A percentile compares a stretch with the other conserved stretches of the same genome.
Evolutionary conservation across 2,329 filamentous ascomycete genomes (phyloP).

Genomic region (Diaporthe longicolla): DNA sequence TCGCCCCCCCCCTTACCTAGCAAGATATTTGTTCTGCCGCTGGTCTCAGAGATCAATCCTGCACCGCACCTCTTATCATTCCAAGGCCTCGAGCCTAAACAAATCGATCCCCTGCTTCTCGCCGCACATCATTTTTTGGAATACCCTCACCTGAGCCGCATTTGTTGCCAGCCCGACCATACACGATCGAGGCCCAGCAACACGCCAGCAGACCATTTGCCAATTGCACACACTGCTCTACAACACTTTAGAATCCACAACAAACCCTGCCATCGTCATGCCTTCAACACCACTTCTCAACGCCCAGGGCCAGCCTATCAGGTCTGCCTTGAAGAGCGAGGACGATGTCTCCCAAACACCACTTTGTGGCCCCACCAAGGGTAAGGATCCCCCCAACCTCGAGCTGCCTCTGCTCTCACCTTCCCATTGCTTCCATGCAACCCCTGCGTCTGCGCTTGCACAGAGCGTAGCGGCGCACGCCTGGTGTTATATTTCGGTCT

Average conservation of each 20-base stretch:
- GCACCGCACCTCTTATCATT: background rate
- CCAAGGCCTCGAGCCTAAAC: background rate
- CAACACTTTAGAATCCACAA: background rate
- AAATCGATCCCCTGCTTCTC: background rate
- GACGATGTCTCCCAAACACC: slow-evolving; percentile 37
- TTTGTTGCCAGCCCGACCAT: background rate
- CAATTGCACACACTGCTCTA: too few relatives aligned
- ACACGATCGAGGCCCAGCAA: background rate
- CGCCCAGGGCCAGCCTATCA: slow-evolving; percentile 40
- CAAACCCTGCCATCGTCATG: slow-evolving; percentile 15
- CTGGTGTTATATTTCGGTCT: slow-evolving; percentile 1
- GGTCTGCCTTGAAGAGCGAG: slow-evolving; percentile 43
- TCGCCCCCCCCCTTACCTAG: background rate
- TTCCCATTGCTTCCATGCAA: background rate
- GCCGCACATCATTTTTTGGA: background rate
- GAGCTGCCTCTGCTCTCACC: slow-evolving; percentile 6
- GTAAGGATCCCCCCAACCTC: slow-evolving; percentile 24
- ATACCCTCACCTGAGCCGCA: slow-evolving; percentile 2
- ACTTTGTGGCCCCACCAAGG: slow-evolving; percentile 37
- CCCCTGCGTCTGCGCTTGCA: slow-evolving; percentile 6
- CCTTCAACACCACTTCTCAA: slow-evolving; percentile 40
- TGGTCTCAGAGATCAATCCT: background rate
- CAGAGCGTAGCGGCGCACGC: slow-evolving; percentile 13
- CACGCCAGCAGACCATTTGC: background rate
- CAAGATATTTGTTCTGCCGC: background rate